Evolutionary conservation across 2,329 filamentous ascomycete genomes (phyloP), one percentile per base, ranked within the genome.

Genomic region (Aspergillus neotritici): DNA sequence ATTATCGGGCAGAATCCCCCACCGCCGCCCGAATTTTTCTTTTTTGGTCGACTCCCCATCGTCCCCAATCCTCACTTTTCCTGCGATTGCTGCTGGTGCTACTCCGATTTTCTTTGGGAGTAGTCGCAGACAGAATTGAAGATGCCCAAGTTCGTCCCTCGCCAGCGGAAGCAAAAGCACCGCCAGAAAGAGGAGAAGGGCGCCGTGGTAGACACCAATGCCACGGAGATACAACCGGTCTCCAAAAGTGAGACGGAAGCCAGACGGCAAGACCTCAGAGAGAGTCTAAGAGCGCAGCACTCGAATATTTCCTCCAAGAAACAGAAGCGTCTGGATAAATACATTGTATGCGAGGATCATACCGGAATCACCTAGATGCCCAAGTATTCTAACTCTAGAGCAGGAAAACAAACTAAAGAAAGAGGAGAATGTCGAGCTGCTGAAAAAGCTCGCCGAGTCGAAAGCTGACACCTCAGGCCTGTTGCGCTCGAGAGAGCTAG

Each of bases 401-500:
- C 56, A 78, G 76, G 90, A 97, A 58, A 93, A 79, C 46, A 98
- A 98, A 75, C 73, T 98, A 35, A 86, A 83, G 65, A 96, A 94
- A 65, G 93, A 98, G 61, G 91, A 97, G 65, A 94, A 87, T 58
- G 75, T 87, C 21, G 85, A 82, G 44, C 72, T 98, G 25, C 75
- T 97, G 55, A 86, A 86, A 61, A 90, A 93, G 62, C 76, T 98
- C 17, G 86, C 87, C 13, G 76, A 80, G 48, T 77, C 80, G 42
- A 89, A 85, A 59, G 79, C 93, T 53, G 90, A 97, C 62, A 94
- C 87, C 1, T 87, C 79, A 49, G 71, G 88, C 14, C 84, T 94
- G 48, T 76, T 82, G 45, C 95, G 88, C 63, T 86, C 84, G 40
- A 86, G 80, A 53, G 80, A 81, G 44, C 69, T 97, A 7, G 90